Evolutionary conservation across 2,329 filamentous ascomycete genomes (phyloP), one percentile per base, ranked within the genome.

Genomic region (Alternaria metachromatica): DNA sequence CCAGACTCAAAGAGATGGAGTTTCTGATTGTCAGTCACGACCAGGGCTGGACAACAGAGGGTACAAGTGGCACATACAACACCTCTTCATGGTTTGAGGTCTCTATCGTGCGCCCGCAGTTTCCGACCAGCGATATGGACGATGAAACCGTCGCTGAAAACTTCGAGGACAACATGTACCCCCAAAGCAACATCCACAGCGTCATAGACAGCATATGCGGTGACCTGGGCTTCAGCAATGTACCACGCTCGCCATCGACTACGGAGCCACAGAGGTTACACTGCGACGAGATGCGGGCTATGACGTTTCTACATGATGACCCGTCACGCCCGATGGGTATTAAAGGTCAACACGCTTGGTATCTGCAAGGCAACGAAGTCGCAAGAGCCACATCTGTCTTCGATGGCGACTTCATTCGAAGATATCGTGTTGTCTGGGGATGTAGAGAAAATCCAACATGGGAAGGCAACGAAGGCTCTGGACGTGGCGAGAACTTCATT

Each of bases 51-150:
- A 71, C 70, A 10, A 67, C 61, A 23, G 68, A 71, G 23, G 21
- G 50, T 18, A 67, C 55, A 1, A 12, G 9, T 51, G 70, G 65
- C 3, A 60, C 67, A 2, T 71, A 66, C 56, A 13, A 62, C 2
- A 71, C 67, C 13, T 74, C 68, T 3, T 74, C 70, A 4, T 76
- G 68, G 62, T 71, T 67, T 43, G 68, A 75, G 46, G 62, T 66
- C 10, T 72, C 65, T n/a, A 62, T 63, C 15, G 18, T 64, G 45
- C 50, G 56, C 25, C 48, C 50, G 54, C 6, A 15, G 25, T 23
- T 11, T 7, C 13, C 33, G 33, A 15, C 10, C 12, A 6, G 8
- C 21, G 10, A 18, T 3, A 12, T n/a, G 6, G 30, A 44, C 6
- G 2, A 18, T n/a, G 26, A 44, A 7, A 6, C 6, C 20, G 25